Evolutionary conservation across 805 yeast genomes (phyloP).

Genomic region (Saturnispora serradocipensis): DNA sequence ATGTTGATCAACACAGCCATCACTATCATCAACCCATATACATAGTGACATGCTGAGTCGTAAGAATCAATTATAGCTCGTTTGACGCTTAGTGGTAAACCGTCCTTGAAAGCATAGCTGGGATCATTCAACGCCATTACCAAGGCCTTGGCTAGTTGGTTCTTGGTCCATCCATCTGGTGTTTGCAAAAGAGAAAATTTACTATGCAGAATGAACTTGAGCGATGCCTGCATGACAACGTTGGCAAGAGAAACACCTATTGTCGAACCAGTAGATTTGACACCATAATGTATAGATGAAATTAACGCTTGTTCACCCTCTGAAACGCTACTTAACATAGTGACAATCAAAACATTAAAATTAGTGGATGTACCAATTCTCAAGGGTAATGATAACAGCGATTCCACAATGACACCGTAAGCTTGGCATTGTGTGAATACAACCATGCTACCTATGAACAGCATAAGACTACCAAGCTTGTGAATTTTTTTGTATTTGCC

Average conservation of each 20-base stretch:
- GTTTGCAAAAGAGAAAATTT: background rate
- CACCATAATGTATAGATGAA: constrained; percentile 77
- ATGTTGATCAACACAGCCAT: background rate
- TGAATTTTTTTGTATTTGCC: constrained; percentile 51
- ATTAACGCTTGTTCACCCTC: constrained; percentile 65
- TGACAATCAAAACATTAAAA: constrained; percentile 60
- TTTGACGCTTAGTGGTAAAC: constrained; percentile 20
- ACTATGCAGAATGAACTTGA: constrained; percentile 3
- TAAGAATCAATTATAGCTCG: constrained; percentile 39
- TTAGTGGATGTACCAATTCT: constrained; percentile 60
- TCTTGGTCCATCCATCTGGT: constrained; percentile 13
- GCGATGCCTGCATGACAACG: constrained; percentile 29
- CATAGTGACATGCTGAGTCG: constrained; percentile 40
- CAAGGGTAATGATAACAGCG: constrained; percentile 36
- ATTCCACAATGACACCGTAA: constrained; percentile 29
- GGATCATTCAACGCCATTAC: constrained; percentile 15
- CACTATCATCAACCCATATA: constrained; percentile 21
- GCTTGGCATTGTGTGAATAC: constrained; percentile 19
- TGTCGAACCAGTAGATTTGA: constrained; percentile 45
- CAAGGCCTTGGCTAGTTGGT: constrained; percentile 4
- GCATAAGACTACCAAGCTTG: constrained; percentile 28
- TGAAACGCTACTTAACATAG: constrained; percentile 68
- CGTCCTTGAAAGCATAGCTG: constrained; percentile 8
- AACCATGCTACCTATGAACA: constrained; percentile 37
- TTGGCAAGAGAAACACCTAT: constrained; percentile 40